phyloP scores from a whole-genome alignment of 164 flowering plant genomes.

The Akebia trifoliata region DNA sequence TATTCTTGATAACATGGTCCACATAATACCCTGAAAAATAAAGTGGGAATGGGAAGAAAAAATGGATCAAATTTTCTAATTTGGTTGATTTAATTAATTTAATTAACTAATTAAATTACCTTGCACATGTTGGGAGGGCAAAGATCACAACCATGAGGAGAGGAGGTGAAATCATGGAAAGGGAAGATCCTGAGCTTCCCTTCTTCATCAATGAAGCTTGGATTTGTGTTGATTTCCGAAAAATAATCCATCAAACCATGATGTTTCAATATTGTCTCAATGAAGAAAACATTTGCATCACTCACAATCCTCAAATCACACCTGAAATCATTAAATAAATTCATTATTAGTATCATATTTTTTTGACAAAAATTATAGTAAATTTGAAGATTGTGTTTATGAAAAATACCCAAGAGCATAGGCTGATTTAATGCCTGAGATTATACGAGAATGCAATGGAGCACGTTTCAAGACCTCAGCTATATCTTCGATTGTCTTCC shows the following conservation, averaged over 20 bases:
- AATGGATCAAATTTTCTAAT: no score
- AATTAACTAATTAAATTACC: slow-evolving; percentile 29
- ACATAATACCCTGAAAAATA: no score
- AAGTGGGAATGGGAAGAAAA: no score
- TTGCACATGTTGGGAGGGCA: slow-evolving; percentile 89
- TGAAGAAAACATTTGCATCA: slow-evolving; percentile 73
- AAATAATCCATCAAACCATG: slow-evolving; percentile 62
- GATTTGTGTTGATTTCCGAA: slow-evolving; percentile 64
- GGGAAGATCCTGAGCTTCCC: slow-evolving; percentile 70
- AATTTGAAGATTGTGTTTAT: not conserved
- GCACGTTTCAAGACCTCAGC: slow-evolving; percentile 43
- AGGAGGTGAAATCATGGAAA: slow-evolving; percentile 34
- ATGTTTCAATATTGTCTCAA: slow-evolving; percentile 68
- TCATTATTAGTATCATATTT: no score
- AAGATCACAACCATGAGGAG: slow-evolving; percentile 54
- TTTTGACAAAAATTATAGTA: no score
- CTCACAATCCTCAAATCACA: slow-evolving; percentile 77
- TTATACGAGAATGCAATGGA: slow-evolving; percentile 42
- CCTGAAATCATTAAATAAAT: no score
- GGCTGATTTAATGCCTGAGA: slow-evolving; percentile 50
- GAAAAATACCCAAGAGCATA: slow-evolving; percentile 52
- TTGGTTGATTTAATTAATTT: no score
- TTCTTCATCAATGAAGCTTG: slow-evolving; percentile 41
- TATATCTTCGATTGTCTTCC: slow-evolving; percentile 46
- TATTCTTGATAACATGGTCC: no score